Conservation (phyloP, 2,329 filamentous ascomycete species). For the Curvularia hawaiiensis region DNA sequence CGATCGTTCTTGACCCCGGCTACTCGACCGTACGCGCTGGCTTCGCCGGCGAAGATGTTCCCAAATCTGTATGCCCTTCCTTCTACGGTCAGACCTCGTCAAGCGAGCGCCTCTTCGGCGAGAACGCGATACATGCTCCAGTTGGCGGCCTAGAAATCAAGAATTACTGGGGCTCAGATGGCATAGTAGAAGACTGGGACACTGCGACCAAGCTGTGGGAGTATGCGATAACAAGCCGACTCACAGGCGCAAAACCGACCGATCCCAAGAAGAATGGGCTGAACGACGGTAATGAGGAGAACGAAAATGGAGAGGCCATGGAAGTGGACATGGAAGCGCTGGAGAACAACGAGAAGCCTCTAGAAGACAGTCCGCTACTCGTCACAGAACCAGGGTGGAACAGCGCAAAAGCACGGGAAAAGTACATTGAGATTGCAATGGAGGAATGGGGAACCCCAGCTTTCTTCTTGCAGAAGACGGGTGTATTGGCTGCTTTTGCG, state of each 20-base stretch:
- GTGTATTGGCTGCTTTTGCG: slow-evolving; percentile 89
- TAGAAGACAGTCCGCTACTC: slow-evolving; percentile 87
- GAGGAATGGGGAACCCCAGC: slow-evolving; percentile 95
- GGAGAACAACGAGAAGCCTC: slow-evolving; percentile 70
- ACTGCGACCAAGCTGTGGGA: slow-evolving; percentile 89
- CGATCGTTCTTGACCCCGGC: slow-evolving; percentile 93
- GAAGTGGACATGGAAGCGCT: slow-evolving; percentile 62
- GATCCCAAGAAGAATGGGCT: slow-evolving; percentile 77
- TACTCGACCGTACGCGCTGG: slow-evolving; percentile 91
- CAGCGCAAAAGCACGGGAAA: slow-evolving; percentile 82
- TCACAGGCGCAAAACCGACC: slow-evolving; percentile 76
- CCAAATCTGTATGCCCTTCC: slow-evolving; percentile 89
- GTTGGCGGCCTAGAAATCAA: slow-evolving; percentile 78
- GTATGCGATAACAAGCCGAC: slow-evolving; percentile 83
- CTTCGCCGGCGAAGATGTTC: slow-evolving; percentile 96
- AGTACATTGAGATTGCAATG: slow-evolving; percentile 94
- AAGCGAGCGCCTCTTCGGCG: slow-evolving; percentile 74
- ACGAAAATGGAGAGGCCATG: slow-evolving; percentile 61
- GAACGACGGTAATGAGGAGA: slow-evolving; percentile 76
- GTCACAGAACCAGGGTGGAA: slow-evolving; percentile 98
- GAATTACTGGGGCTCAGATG: slow-evolving; percentile 90
- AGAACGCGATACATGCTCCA: slow-evolving; percentile 84
- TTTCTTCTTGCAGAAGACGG: slow-evolving; percentile 89
- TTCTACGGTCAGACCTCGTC: slow-evolving; percentile 72
- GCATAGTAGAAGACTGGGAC: slow-evolving; percentile 96